Conservation (phyloP, 805 yeast genomes). For the Candida loeiensis region DNA sequence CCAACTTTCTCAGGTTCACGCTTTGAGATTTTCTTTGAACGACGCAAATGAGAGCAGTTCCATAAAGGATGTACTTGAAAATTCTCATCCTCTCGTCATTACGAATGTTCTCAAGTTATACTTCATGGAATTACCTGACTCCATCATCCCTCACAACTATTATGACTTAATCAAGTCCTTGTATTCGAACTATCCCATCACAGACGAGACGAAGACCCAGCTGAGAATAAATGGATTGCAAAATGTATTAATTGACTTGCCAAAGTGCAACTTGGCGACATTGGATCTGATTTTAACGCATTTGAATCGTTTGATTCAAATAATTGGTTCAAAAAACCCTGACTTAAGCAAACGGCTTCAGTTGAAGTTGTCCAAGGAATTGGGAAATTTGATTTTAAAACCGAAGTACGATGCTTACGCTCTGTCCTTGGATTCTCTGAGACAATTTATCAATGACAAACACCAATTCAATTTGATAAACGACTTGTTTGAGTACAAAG, state of each 20-base stretch:
- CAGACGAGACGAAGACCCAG: conserved; percentile 44
- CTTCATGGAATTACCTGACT: conserved; percentile 75
- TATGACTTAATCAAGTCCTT: conserved; percentile 68
- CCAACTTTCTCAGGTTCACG: conserved; percentile 57
- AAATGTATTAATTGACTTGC: conserved; percentile 62
- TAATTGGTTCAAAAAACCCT: conserved; percentile 40
- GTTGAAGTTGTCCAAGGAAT: conserved; percentile 57
- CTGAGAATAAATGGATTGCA: conserved; percentile 59
- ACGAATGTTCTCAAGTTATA: conserved; percentile 71
- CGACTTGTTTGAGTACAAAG: conserved; percentile 61
- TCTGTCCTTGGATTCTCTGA: conserved; percentile 18
- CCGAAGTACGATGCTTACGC: conserved; percentile 32
- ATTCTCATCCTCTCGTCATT: conserved; percentile 52
- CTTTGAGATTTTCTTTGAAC: conserved; percentile 53
- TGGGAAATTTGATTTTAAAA: conserved; percentile 59
- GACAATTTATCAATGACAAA: conserved; percentile 46
- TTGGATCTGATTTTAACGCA: conserved; percentile 78
- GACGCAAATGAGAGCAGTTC: conserved; percentile 25
- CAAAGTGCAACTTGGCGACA: conserved; percentile 71
- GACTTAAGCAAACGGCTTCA: conserved; percentile 36
- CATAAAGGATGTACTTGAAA: conserved; percentile 32
- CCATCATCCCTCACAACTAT: conserved; percentile 59
- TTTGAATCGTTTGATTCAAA: conserved; percentile 56
- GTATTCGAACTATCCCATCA: conserved; percentile 43
- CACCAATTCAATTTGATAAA: conserved; percentile 55